These are phyloP conservation scores for Suhomyces prunicola DNA, from an alignment of 805 yeast species.

Conservation along the genomic window DNA sequence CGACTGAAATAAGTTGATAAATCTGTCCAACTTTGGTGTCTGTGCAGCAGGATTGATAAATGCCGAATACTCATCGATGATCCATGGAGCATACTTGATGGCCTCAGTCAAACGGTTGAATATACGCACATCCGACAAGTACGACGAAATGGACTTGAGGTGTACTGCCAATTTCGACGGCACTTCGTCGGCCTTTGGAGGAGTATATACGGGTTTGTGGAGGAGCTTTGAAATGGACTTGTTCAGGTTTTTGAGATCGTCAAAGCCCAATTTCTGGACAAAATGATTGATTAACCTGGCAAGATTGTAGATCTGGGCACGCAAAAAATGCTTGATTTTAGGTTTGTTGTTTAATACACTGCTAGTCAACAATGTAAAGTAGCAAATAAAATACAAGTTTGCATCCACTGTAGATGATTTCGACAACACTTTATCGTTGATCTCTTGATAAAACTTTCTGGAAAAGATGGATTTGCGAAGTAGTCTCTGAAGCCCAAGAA, in stretches of 20 bases:
- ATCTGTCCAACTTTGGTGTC: slow-evolving; percentile 27
- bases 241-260: slow-evolving; percentile 15
- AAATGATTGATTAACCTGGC: slow-evolving; percentile 9
- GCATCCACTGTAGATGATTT: slow-evolving; percentile 35
- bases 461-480: slow-evolving; percentile 34
- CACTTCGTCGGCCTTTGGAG: not conserved
- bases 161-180: slow-evolving; percentile 29
- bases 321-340: slow-evolving; percentile 27
- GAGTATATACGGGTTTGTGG: not conserved
- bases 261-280: slow-evolving; percentile 7
- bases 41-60: slow-evolving; percentile 22
- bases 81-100: slow-evolving; percentile 44
- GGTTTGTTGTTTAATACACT: slow-evolving; percentile 37
- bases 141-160: slow-evolving; percentile 33
- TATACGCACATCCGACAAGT: slow-evolving; percentile 40
- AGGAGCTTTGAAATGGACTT: slow-evolving; percentile 12
- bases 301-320: slow-evolving; percentile 24
- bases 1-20: slow-evolving; percentile 37
- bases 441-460: slow-evolving; percentile 39
- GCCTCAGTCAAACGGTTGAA: slow-evolving; percentile 41
- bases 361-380: slow-evolving; percentile 37
- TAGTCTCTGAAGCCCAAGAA: slow-evolving; percentile 25
- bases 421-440: slow-evolving; percentile 37
- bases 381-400: slow-evolving; percentile 41
- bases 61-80: slow-evolving; percentile 36